Conservation (phyloP, 2,329 filamentous ascomycete genomes). For the Nectriaceae sp. region DNA sequence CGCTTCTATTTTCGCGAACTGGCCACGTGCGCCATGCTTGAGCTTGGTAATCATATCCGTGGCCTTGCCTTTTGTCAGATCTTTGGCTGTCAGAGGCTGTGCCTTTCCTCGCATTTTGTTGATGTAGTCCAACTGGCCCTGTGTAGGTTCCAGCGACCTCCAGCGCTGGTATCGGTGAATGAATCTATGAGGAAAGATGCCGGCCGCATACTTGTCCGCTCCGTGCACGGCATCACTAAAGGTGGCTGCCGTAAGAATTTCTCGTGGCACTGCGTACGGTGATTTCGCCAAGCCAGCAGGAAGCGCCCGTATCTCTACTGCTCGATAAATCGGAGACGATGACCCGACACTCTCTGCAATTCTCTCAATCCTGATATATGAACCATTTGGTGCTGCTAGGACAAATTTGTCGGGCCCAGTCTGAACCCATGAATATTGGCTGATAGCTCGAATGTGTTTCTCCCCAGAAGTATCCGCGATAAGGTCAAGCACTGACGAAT, state of each 20-base stretch:
- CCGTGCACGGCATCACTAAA: conserved; percentile 79
- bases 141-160: conserved; percentile 66
- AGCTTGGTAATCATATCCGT: conserved; percentile 91
- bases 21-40: conserved; percentile 75
- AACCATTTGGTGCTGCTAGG: conserved; percentile 65
- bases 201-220: conserved; percentile 76
- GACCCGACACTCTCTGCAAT: conserved; percentile 25
- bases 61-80: conserved; percentile 78
- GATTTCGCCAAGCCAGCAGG: conserved; percentile 48
- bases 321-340: conserved; percentile 39
- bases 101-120: conserved; percentile 61
- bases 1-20: conserved; percentile 55
- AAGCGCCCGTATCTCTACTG: conserved; percentile 50
- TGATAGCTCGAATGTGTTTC: conserved; percentile 74
- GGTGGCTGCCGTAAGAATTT: conserved; percentile 64
- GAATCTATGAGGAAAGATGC: conserved; percentile 66
- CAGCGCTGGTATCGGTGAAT: conserved; percentile 69
- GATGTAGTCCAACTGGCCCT: conserved; percentile 67
- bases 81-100: conserved; percentile 54
- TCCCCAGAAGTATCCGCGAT: conserved; percentile 81
- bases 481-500: conserved; percentile 88
- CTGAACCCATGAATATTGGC: conserved; percentile 79
- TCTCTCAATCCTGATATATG: conserved; percentile 57
- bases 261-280: conserved; percentile 69
- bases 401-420: conserved; percentile 71